phyloP scores from a whole-genome alignment of 108 stramenopile genomes.

The Nitzschia inconspicua region DNA sequence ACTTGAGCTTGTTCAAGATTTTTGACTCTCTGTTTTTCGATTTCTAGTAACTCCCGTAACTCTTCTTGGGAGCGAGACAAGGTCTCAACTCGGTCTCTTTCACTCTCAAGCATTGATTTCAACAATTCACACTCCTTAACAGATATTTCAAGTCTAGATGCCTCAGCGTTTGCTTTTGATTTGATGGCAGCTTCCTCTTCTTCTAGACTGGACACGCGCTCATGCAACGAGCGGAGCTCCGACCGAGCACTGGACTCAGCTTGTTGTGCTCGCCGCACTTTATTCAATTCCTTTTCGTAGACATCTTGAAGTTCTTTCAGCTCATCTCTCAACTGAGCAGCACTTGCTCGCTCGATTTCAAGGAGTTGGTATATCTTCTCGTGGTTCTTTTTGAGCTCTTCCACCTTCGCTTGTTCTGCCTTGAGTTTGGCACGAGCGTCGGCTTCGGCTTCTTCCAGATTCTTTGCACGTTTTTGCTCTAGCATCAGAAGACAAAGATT shows the following conservation, averaged over 20 bases:
- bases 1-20: conserved; percentile 20
- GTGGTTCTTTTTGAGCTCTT: conserved; percentile 10
- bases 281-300: conserved; percentile 21
- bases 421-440: conserved; percentile 7
- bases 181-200: conserved; percentile 14
- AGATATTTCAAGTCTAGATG: conserved; percentile 3
- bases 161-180: conserved; percentile 3
- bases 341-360: conserved; percentile 6
- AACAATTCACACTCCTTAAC: conserved; percentile 9
- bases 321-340: conserved; percentile 2
- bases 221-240: conserved; percentile 13
- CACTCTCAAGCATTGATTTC: conserved; percentile 9
- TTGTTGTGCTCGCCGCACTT: conserved; percentile 15
- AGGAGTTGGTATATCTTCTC: conserved; percentile 5
- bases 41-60: not conserved
- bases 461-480: conserved; percentile 15
- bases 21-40: conserved; percentile 11
- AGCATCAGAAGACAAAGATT: not conserved
- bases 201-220: conserved; percentile 20
- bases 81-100: conserved; percentile 7
- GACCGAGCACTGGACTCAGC: conserved; percentile 12
- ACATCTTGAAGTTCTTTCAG: conserved; percentile 14
- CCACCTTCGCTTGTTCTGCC: conserved; percentile 22
- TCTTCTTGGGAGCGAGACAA: conserved; percentile 4
- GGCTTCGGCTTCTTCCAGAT: conserved; percentile 15